These are phyloP conservation scores for Rhipidocladum racemiflorum DNA, from an alignment of 176 grass and related monocot species.

Conservation along the genomic window DNA sequence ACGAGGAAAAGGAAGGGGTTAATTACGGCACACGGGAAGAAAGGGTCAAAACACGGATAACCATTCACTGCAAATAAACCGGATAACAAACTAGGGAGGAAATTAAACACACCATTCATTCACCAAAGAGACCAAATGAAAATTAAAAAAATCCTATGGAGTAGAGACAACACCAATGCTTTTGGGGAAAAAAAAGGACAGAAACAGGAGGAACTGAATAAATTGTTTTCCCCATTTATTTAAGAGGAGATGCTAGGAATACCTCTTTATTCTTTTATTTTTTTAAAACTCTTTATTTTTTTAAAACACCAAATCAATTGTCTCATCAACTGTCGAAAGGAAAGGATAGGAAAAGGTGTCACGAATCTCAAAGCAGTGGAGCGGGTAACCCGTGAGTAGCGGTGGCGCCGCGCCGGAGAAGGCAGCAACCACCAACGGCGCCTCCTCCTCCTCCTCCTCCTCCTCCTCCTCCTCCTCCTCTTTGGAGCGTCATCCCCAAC, in stretches of 20 bases:
- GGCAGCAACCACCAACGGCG: neutral
- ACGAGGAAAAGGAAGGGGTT: neutral
- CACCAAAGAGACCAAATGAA: neutral
- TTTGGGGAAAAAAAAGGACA: neutral
- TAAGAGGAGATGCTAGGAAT: neutral
- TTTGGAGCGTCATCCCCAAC: neutral
- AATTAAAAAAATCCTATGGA: too few species aligned
- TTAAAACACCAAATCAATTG: too few species aligned
- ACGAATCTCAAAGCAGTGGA: neutral
- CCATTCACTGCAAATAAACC: neutral
- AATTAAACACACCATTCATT: neutral
- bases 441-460: neutral
- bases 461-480: too few species aligned
- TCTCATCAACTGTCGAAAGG: too few species aligned
- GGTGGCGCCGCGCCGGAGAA: neutral
- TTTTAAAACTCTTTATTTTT: neutral
- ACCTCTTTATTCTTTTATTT: neutral
- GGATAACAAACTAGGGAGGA: neutral
- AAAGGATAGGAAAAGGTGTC: neutral
- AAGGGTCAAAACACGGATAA: neutral
- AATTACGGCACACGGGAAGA: neutral
- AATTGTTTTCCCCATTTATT: neutral
- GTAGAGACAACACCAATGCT: neutral
- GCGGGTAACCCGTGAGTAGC: constrained; percentile 25
- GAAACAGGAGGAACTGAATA: neutral